Conservation (phyloP, 1,284 basidiomycete genomes). For the Boletus coffeatus region DNA sequence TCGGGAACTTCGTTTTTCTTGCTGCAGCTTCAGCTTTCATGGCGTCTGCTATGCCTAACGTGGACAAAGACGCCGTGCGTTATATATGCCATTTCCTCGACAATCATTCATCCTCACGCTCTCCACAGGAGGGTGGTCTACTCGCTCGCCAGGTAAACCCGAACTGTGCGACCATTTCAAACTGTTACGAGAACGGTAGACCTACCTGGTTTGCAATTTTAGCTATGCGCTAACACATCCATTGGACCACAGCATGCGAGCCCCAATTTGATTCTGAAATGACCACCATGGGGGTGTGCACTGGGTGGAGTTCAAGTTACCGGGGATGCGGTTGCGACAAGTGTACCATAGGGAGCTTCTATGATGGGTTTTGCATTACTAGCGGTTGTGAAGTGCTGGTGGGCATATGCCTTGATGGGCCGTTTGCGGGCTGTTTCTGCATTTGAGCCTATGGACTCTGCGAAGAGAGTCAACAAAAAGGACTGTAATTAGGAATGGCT, state of each 20-base stretch:
- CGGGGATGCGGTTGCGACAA: conserved; percentile 4
- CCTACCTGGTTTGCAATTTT: not conserved
- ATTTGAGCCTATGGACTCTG: not conserved
- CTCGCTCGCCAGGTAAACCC: conserved; percentile 2
- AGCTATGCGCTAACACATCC: not conserved
- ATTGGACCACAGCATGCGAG: conserved; percentile 2
- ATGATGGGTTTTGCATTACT: not conserved
- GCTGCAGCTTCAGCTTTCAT: not conserved
- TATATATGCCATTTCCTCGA: not conserved
- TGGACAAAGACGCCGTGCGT: conserved; percentile 7
- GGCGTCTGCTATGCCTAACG: conserved; percentile 4
- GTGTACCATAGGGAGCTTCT: not conserved
- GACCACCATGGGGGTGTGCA: not conserved
- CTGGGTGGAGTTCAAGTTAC: not conserved
- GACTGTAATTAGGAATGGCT: not conserved
- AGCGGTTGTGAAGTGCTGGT: not conserved
- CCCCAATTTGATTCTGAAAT: not conserved
- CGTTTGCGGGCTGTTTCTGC: not conserved
- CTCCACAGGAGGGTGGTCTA: not conserved
- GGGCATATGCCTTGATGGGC: not conserved
- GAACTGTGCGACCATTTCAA: conserved; percentile 1
- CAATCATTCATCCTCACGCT: not conserved
- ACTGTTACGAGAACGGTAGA: conserved; percentile 6
- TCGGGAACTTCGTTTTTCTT: conserved; percentile 2
- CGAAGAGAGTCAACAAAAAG: not conserved